Conservation (phyloP, 345 rosid species). For the Firmiana major region DNA sequence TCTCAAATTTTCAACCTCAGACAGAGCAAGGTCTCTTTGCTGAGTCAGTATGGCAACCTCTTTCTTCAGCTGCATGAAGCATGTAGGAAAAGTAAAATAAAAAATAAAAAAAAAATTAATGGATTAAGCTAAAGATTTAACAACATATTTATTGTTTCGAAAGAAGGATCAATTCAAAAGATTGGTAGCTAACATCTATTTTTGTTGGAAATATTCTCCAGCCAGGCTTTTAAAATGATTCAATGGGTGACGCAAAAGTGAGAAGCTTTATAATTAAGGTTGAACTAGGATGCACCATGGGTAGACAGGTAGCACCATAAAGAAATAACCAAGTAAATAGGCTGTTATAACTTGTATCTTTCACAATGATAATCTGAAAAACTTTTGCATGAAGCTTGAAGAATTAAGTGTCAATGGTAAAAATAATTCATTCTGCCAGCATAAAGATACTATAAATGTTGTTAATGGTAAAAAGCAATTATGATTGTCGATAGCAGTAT, state of each 20-base stretch:
- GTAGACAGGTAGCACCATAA: not conserved
- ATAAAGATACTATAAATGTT: not conserved
- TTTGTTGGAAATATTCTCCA: not conserved
- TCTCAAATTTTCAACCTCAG: conserved; percentile 60
- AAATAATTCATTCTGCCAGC: not conserved
- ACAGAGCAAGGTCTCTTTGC: conserved; percentile 49
- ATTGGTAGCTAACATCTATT: not conserved
- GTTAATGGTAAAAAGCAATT: not conserved
- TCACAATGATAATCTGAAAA: not conserved
- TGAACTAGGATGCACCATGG: not conserved
- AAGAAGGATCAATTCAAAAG: not conserved
- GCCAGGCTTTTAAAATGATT: not conserved
- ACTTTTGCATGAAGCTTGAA: not conserved
- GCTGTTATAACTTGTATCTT: not conserved
- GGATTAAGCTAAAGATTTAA: not conserved
- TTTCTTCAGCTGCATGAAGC: conserved; percentile 54
- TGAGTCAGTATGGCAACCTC: conserved; percentile 51
- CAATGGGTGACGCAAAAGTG: not conserved
- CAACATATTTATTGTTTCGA: not conserved
- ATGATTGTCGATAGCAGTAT: not conserved
- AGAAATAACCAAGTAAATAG: not conserved
- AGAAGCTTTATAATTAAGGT: not conserved
- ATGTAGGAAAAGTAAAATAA: not conserved
- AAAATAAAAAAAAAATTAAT: too few relatives aligned
- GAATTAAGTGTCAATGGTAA: not conserved